Evolutionary conservation across 371 early-diverging fungal species (phyloP).

Genomic region (Parasitella parasitica): DNA sequence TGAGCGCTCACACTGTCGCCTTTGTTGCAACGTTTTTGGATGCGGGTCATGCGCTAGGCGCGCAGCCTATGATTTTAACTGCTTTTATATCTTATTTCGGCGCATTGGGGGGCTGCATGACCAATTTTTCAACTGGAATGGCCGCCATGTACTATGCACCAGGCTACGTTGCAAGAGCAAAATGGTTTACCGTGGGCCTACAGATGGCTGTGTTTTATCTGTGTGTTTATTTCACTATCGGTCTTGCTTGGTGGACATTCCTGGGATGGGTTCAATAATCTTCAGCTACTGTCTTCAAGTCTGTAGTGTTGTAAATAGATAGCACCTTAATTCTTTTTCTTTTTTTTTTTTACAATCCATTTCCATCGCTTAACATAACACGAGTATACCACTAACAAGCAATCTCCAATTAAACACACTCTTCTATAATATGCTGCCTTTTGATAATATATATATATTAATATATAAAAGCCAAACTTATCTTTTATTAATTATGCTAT

Average conservation of each 20-base stretch:
- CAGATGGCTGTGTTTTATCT: constrained; percentile 47
- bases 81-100: constrained; percentile 68
- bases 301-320: not conserved
- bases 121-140: constrained; percentile 61
- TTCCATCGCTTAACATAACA: too few relatives aligned
- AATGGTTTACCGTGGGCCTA: constrained; percentile 60
- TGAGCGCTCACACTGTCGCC: constrained; percentile 69
- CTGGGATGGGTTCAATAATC: constrained; percentile 51
- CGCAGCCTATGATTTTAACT: constrained; percentile 57
- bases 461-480: too few relatives aligned
- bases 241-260: constrained; percentile 65
- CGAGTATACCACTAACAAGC: too few relatives aligned
- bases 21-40: constrained; percentile 75
- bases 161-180: constrained; percentile 48
- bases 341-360: too few relatives aligned
- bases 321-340: too few relatives aligned
- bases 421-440: too few relatives aligned
- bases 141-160: constrained; percentile 57
- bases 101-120: constrained; percentile 64
- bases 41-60: constrained; percentile 65
- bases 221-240: constrained; percentile 54
- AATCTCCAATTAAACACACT: too few relatives aligned
- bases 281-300: too few relatives aligned
- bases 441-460: too few relatives aligned
- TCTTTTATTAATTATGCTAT: too few relatives aligned